phyloP scores from a whole-genome alignment of 2,329 filamentous ascomycete genomes.

The Penicillium sp. region DNA sequence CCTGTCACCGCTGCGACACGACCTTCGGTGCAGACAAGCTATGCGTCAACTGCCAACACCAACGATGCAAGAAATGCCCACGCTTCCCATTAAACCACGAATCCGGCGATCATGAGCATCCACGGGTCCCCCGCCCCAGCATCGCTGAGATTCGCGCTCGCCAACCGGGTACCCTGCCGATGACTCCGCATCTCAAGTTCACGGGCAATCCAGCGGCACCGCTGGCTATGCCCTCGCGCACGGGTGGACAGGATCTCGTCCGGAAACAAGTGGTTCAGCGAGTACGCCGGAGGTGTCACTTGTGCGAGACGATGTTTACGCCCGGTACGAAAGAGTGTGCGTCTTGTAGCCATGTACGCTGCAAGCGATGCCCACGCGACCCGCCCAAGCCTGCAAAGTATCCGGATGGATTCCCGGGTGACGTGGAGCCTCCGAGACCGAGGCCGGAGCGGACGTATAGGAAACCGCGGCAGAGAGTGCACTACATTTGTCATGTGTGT shows the following conservation, averaged over 20 bases:
- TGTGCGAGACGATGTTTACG: slow-evolving; percentile 67
- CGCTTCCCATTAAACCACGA: slow-evolving; percentile 72
- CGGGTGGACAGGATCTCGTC: slow-evolving; percentile 70
- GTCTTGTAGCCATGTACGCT: slow-evolving; percentile 72
- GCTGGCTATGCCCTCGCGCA: slow-evolving; percentile 62
- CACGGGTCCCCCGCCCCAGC: slow-evolving; percentile 43
- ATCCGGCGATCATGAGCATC: slow-evolving; percentile 53
- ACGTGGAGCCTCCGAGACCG: slow-evolving; percentile 44
- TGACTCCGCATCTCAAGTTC: slow-evolving; percentile 20
- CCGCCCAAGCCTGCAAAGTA: slow-evolving; percentile 58
- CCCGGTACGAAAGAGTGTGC: slow-evolving; percentile 65
- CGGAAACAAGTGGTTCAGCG: slow-evolving; percentile 73
- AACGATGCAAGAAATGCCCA: slow-evolving; percentile 77
- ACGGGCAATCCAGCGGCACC: slow-evolving; percentile 37
- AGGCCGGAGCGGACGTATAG: slow-evolving; percentile 42
- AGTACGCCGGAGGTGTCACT: slow-evolving; percentile 75
- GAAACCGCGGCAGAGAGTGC: slow-evolving; percentile 43
- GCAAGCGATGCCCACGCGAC: slow-evolving; percentile 78
- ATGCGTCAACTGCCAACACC: slow-evolving; percentile 77
- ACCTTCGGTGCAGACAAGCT: slow-evolving; percentile 73
- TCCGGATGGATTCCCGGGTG: slow-evolving; percentile 51
- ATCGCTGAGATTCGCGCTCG: slow-evolving; percentile 33
- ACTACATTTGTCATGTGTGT: slow-evolving; percentile 50
- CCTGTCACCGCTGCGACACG: slow-evolving; percentile 79
- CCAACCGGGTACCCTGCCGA: slow-evolving; percentile 49